Evolutionary conservation across 345 rosid genomes (phyloP), one percentile per base, ranked within the genome.

Genomic region (Linum tenue): DNA sequence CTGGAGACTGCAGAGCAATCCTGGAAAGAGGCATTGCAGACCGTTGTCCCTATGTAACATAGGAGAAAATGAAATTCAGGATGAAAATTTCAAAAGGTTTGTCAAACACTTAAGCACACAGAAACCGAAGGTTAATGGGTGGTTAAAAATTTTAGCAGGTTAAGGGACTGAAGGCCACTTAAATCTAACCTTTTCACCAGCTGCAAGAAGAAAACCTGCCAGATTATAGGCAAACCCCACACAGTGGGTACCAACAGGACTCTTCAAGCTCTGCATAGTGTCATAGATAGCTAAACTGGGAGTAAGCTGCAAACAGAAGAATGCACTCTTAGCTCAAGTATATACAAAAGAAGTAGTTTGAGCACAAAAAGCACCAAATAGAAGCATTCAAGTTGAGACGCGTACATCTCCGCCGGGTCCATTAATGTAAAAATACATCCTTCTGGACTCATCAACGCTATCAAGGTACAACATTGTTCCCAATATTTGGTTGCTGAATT

Each of bases 391-490:
- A 22, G 31, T 22, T 22, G 31, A 22, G 31, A 22, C 31, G 1
- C 95, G 77, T 62, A 88, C 96, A 77, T 92, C 98, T 38, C 98
- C 98, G 37, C 97, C 98, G 8, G 91, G 91, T 53, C 97, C 87
- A 67, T 80, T 88, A 50, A 92, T 63, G 77, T 86, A 88, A 60
- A 90, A 67, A 69, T 79, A 85, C 36, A 90, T 78, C 77, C 77
- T 84, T 70, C 81, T 85, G 7, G 76, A 68, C 72, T 90, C 91
- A 69, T 92, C 91, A 48, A 86, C 66, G 60, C 83, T 85, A 72
- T 92, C 99, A 31, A 92, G 97, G 75, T 92, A 92, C 79, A 92
- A 74, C 95, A 92, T 80, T 14, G 95, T 88, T 36, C 89, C 97
- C 84, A 92, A 78, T 70, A 90, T 77, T 75, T 88, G 87, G 80